These are phyloP conservation scores for Musa schizocarpa DNA, from an alignment of 176 grass and related monocot genomes.

Conservation along the genomic window DNA sequence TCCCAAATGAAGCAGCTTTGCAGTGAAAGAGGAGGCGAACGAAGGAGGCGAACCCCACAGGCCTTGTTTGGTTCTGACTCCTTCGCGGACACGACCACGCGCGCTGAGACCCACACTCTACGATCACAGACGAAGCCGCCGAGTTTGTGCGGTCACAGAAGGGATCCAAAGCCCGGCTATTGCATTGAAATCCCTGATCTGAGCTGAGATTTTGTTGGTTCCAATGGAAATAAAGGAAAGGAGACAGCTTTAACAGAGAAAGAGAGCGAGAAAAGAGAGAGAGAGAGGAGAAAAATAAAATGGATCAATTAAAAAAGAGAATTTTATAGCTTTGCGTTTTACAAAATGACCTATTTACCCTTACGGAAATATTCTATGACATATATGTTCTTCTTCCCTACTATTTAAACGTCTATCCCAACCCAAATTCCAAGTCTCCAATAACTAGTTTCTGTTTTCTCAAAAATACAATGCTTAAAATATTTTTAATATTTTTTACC, in stretches of 20 bases:
- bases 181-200: background rate
- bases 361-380: too few relatives aligned
- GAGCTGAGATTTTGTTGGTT: background rate
- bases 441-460: too few relatives aligned
- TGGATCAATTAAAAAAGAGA: background rate
- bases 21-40: background rate
- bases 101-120: background rate
- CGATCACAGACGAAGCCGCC: background rate
- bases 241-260: background rate
- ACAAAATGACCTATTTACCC: too few relatives aligned
- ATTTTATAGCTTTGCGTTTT: too few relatives aligned
- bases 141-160: background rate
- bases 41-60: background rate
- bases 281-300: background rate
- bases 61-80: constrained; percentile 3
- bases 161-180: constrained; percentile 2
- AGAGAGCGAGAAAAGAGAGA: background rate
- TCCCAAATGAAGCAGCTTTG: background rate
- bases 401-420: too few relatives aligned
- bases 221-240: background rate
- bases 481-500: too few relatives aligned
- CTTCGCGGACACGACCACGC: background rate
- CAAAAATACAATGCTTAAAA: too few relatives aligned
- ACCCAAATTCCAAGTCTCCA: too few relatives aligned
- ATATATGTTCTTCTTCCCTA: too few relatives aligned